These are phyloP conservation scores for Paspalum vaginatum DNA, from an alignment of 176 grass and related monocot genomes.

Conservation along the genomic window DNA sequence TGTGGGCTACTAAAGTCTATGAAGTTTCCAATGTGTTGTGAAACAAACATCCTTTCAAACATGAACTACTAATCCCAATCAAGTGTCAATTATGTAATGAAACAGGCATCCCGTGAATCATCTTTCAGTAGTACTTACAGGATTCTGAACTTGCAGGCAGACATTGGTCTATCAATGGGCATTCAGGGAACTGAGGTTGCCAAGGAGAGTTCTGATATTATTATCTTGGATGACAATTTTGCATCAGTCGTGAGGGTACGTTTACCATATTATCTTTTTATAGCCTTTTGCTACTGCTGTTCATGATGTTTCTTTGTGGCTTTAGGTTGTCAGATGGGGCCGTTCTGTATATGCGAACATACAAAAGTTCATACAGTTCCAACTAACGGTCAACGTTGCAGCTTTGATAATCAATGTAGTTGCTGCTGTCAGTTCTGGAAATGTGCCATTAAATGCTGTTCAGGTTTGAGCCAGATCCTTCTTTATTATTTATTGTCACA, in stretches of 20 bases:
- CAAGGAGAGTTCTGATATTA: slow-evolving; percentile 99
- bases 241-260: slow-evolving; percentile 86
- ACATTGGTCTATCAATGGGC: slow-evolving; percentile 97
- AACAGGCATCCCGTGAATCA: slow-evolving; percentile 27
- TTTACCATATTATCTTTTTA: neutral
- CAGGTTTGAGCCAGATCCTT: slow-evolving; percentile 62
- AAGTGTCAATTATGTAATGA: neutral
- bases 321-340: slow-evolving; percentile 95
- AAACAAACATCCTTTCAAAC: slow-evolving; percentile 18
- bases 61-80: neutral
- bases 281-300: neutral
- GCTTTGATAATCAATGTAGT: slow-evolving; percentile 93
- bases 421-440: slow-evolving; percentile 79
- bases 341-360: slow-evolving; percentile 95
- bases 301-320: slow-evolving; percentile 43
- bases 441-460: slow-evolving; percentile 92
- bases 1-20: slow-evolving; percentile 1
- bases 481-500: neutral
- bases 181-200: slow-evolving; percentile 99
- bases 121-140: slow-evolving; percentile 24
- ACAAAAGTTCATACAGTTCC: slow-evolving; percentile 98
- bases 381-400: slow-evolving; percentile 91
- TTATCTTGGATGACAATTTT: slow-evolving; percentile 98
- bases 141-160: slow-evolving; percentile 68
- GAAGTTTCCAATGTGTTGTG: neutral